Base-by-base conservation (phyloP, 805 yeast genomes). In the Barnettozyma populi region DNA sequence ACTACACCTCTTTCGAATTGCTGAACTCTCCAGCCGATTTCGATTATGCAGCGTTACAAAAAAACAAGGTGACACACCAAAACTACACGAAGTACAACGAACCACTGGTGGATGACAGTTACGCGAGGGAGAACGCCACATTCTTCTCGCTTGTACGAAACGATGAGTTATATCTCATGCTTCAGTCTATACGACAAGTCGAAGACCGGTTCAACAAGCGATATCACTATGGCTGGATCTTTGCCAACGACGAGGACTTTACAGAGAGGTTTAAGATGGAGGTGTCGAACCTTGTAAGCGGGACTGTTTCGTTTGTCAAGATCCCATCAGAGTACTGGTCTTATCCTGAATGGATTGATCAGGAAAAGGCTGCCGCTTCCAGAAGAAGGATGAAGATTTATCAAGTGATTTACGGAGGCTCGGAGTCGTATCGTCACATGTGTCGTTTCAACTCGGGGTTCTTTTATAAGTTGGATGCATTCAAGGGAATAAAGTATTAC, bases 181-280 rank as follows among this genome's bases (percentile, higher is more conserved):
- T 82, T 6, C 73, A 74, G 38, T 75, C 92, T 4, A 77, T 86
- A 44, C 75, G 79, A 53, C 73, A 74, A 48, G 78, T 82, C 41
- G 86, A 86, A 59, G 81, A 76, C 53, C 66, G 90, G 35, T 86
- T 84, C 69, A 92, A 92, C 71, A 63, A 70, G n/a, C 76, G 85
- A 43, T 90, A 70, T 69, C 75, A 86, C 53, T 92, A 92, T 63
- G 97, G 95, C 57, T 92, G 98, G 97, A 92, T 90, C 19, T 94
- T 92, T 67, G 74, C 94, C 57, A 92, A 92, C 65, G 97, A 92
- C 64, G 88, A 82, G 49, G 84, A 77, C 39, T 94, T 92, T 68
- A 74, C 80, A 43, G 90, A 87, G 2, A 92, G 87, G 57, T 92
- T 94, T 67, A 87, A 79, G 58, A 67, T 69, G 21, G 75, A 79